Conservation (phyloP, 805 yeast species). For the Wickerhamomyces chaumierensis region DNA sequence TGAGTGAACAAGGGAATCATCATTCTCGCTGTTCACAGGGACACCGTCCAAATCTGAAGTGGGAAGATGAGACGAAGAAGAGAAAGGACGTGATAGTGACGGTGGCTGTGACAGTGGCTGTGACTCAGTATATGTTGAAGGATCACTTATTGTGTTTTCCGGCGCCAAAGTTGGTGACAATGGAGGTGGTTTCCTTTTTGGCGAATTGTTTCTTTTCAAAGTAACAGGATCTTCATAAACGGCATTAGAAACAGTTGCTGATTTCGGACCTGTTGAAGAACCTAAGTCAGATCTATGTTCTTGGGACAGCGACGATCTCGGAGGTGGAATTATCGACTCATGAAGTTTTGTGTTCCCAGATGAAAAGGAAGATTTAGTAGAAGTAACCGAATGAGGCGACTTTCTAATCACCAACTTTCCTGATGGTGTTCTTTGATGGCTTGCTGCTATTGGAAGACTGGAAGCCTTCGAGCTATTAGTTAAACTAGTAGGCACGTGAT, state of each 20-base stretch:
- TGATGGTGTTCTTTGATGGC: no score
- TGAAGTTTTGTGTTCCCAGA: no score
- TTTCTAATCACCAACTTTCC: no score
- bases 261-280: not conserved
- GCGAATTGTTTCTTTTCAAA: not conserved
- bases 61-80: conserved; percentile 17
- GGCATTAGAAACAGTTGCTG: not conserved
- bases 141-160: not conserved
- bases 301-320: no score
- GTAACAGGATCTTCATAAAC: not conserved
- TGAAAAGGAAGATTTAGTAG: no score
- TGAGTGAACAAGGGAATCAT: conserved; percentile 1
- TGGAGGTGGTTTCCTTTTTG: conserved; percentile 17
- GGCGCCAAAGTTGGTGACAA: conserved; percentile 6
- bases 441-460: no score
- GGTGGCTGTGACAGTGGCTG: no score
- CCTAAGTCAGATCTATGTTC: no score
- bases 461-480: no score
- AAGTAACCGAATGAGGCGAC: no score
- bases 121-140: conserved; percentile 1
- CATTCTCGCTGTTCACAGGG: not conserved
- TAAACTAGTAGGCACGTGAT: no score
- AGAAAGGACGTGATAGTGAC: conserved; percentile 1
- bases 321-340: not conserved
- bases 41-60: conserved; percentile 8